Base-by-base conservation (phyloP, 1,284 basidiomycete species). In the Marasmius sp. region DNA sequence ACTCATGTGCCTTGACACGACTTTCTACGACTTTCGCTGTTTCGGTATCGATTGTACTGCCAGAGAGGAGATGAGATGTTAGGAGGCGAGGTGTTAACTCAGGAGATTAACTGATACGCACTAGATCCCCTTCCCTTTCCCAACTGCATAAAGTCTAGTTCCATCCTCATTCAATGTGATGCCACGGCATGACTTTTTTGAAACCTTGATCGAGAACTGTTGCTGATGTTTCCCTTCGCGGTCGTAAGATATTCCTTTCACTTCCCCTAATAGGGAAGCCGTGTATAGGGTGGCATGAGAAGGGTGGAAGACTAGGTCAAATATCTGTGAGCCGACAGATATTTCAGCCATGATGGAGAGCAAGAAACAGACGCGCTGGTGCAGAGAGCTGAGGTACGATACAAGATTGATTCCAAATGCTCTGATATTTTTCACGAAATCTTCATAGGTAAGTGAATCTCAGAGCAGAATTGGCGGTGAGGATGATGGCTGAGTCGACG, bases 221-320 rank as follows among this genome's bases (percentile, higher is more conserved):
- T 76, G 70, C 64, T 84, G 71, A 65, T 83, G 75, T 27, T 80
- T 77, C 3, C 89, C 90, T 65, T 88, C 83, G 41, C 87, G 84
- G 69, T 89, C 83, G 71, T 93, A 96, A 5, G 81, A 71, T 72
- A 91, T 92, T 0, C 92, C 88, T 67, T 92, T 93, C 67, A 97
- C 80, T 59, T 92, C 85, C 41, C 95, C 95, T 0, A 91, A 91
- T 36, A 98, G 81, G 2, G 97, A 84, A 0, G 87, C 92, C 0
- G 89, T 81, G 72, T 92, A 95, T 9, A 96, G 84, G 18, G 88
- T 80, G 0, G 87, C 75, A 43, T 84, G 72, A 0, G 77, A 79
- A 0, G 95, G 95, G 69, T 96, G 93, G 71, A 97, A 97, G 1
- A 82, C 85, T 51, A 97, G 80, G 77, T 97, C 95, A 73, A 97